phyloP scores from a whole-genome alignment of 768 basidiomycete species.

The Agaricus subrufescens region DNA sequence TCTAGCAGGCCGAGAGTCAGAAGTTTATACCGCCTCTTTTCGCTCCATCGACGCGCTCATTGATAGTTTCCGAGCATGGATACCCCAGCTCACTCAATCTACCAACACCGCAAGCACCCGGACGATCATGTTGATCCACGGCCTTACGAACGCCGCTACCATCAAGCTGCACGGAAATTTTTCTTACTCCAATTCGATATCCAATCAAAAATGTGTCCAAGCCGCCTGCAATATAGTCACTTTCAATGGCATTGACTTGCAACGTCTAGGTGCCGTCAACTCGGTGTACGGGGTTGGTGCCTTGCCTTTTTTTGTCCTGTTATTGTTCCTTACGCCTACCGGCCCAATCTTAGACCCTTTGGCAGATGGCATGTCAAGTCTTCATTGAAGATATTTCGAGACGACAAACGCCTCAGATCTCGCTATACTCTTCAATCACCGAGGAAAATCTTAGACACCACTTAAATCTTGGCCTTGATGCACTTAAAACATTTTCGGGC shows the following conservation, averaged over 20 bases:
- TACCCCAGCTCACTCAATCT: slow-evolving; percentile 28
- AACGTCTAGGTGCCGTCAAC: slow-evolving; percentile 36
- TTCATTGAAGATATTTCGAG: slow-evolving; percentile 43
- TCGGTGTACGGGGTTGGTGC: slow-evolving; percentile 49
- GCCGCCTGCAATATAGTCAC: slow-evolving; percentile 40
- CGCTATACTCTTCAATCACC: slow-evolving; percentile 23
- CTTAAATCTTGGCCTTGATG: slow-evolving; percentile 34
- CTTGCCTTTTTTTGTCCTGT: slow-evolving; percentile 3
- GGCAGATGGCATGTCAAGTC: slow-evolving; percentile 41
- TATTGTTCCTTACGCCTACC: slow-evolving; percentile 7
- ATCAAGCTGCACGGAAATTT: slow-evolving; percentile 51
- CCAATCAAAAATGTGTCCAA: slow-evolving; percentile 37
- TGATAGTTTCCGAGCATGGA: slow-evolving; percentile 30
- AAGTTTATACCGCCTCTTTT: slow-evolving; percentile 39
- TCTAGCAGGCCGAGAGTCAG: slow-evolving; percentile 34
- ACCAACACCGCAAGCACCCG: slow-evolving; percentile 31
- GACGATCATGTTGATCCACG: slow-evolving; percentile 40
- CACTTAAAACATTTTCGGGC: slow-evolving; percentile 38
- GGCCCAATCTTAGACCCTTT: slow-evolving; percentile 31
- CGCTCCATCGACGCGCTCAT: slow-evolving; percentile 42
- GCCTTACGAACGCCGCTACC: slow-evolving; percentile 41
- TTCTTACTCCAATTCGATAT: slow-evolving; percentile 35
- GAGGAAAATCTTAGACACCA: slow-evolving; percentile 40
- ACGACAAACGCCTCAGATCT: slow-evolving; percentile 27
- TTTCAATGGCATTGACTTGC: slow-evolving; percentile 32